A percentile compares a stretch with the other conserved stretches of the same genome.
phyloP scores from a whole-genome alignment of 2,329 filamentous ascomycete species.

The Neonectria magnoliae region DNA sequence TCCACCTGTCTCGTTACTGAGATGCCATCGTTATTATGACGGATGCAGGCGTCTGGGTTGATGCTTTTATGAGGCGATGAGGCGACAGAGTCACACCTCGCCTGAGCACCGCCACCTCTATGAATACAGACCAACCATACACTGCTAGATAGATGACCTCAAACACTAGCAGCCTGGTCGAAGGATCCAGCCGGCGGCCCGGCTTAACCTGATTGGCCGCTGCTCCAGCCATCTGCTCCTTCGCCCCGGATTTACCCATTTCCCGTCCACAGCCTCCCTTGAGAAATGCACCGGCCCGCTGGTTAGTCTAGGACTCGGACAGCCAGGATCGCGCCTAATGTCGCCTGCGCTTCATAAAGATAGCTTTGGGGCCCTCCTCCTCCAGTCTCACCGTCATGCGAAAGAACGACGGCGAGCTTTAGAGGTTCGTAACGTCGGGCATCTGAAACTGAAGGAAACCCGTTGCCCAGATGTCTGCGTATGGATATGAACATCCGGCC shows the following conservation, averaged over 20 bases:
- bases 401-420: slow-evolving; percentile 4
- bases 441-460: background rate
- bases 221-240: background rate
- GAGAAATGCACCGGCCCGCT: background rate
- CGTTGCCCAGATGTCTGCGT: background rate
- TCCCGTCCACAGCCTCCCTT: background rate
- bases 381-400: background rate
- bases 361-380: slow-evolving; percentile 10
- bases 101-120: slow-evolving; percentile 24
- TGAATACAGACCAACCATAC: slow-evolving; percentile 29
- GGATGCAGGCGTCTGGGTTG: background rate
- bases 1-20: background rate
- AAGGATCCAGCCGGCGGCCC: slow-evolving; percentile 12
- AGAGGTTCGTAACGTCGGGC: background rate
- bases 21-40: background rate
- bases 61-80: background rate
- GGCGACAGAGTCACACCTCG: background rate
- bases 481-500: background rate
- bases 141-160: slow-evolving; percentile 3
- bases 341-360: slow-evolving; percentile 22
- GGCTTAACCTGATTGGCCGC: slow-evolving; percentile 10
- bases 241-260: background rate
- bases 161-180: slow-evolving; percentile 9
- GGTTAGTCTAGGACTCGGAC: slow-evolving; percentile 11
- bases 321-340: slow-evolving; percentile 7